phyloP scores from a whole-genome alignment of 192 early-diverging fungal genomes.

The Coemansia asiatica region DNA sequence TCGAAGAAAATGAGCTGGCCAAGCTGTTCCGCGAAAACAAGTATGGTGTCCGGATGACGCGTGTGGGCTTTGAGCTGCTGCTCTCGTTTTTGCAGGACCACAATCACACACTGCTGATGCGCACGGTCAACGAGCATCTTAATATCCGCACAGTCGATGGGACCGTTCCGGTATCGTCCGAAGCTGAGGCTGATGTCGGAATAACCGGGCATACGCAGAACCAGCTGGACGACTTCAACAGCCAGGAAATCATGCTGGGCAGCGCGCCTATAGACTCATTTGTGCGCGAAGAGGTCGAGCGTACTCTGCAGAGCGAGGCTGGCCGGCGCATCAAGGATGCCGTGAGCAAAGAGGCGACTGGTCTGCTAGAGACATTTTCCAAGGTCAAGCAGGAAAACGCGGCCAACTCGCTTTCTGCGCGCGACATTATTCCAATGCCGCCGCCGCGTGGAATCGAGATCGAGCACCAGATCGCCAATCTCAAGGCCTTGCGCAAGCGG shows the following conservation, averaged over 20 bases:
- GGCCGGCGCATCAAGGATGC: conserved; percentile 32
- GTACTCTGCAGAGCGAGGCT: conserved; percentile 69
- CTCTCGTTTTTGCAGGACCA: conserved; percentile 92
- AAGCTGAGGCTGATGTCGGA: conserved; percentile 65
- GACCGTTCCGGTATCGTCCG: conserved; percentile 29
- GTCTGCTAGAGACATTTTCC: conserved; percentile 59
- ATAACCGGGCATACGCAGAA: conserved; percentile 69
- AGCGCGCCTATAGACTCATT: conserved; percentile 66
- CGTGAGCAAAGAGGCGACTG: conserved; percentile 25
- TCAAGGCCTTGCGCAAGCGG: conserved; percentile 77
- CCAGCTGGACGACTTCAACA: conserved; percentile 79
- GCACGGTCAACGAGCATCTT: conserved; percentile 90
- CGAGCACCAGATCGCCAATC: conserved; percentile 69
- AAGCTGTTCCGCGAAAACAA: conserved; percentile 77
- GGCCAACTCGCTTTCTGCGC: conserved; percentile 58
- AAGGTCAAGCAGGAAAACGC: conserved; percentile 64
- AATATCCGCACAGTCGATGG: conserved; percentile 64
- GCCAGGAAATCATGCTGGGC: conserved; percentile 75
- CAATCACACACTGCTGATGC: conserved; percentile 80
- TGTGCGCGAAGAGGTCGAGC: conserved; percentile 82
- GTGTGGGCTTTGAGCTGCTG: conserved; percentile 86
- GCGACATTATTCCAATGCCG: conserved; percentile 43
- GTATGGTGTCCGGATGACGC: conserved; percentile 82
- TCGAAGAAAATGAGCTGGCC: conserved; percentile 78
- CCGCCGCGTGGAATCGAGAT: conserved; percentile 72